Percentiles rank a stretch among this genome's conserved stretches.
Evolutionary conservation across 306 rosid species (phyloP).

Genomic region (Prunus mira): DNA sequence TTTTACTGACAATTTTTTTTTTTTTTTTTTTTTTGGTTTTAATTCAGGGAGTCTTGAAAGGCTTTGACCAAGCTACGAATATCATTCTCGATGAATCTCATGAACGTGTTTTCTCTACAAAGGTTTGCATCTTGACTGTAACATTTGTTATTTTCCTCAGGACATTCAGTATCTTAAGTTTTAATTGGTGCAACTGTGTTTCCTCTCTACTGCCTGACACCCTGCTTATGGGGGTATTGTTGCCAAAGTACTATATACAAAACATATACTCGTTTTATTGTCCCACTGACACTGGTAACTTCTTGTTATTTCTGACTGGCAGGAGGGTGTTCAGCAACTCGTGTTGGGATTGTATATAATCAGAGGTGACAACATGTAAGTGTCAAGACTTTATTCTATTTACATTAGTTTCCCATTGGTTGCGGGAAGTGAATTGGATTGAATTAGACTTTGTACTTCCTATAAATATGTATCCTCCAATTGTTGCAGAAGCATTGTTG

Average conservation of each 20-base stretch:
- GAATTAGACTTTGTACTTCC: neutral
- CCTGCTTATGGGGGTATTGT: neutral
- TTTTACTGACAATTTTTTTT: neutral
- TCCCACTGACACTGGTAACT: neutral
- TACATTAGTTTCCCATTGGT: neutral
- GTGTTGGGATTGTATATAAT: conserved; percentile 89
- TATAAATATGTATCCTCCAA: conserved; percentile 1
- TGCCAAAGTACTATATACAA: neutral
- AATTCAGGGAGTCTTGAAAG: conserved; percentile 79
- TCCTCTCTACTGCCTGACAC: neutral
- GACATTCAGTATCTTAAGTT: neutral
- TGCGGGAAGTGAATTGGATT: neutral
- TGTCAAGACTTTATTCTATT: neutral
- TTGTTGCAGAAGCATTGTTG: conserved; percentile 88
- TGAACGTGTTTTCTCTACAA: conserved; percentile 93
- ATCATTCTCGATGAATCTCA: conserved; percentile 98
- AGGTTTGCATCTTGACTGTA: conserved; percentile 46
- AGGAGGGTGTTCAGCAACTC: conserved; percentile 97
- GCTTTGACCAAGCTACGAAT: conserved; percentile 97
- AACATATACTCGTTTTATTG: neutral
- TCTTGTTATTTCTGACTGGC: conserved; percentile 27
- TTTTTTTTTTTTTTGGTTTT: neutral
- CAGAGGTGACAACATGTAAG: conserved; percentile 96
- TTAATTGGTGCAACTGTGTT: neutral
- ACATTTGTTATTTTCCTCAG: neutral